Percentiles rank a stretch among this genome's conserved stretches.
Evolutionary conservation across 192 early-diverging fungal species (phyloP).

Genomic region (Podila epicladia): DNA sequence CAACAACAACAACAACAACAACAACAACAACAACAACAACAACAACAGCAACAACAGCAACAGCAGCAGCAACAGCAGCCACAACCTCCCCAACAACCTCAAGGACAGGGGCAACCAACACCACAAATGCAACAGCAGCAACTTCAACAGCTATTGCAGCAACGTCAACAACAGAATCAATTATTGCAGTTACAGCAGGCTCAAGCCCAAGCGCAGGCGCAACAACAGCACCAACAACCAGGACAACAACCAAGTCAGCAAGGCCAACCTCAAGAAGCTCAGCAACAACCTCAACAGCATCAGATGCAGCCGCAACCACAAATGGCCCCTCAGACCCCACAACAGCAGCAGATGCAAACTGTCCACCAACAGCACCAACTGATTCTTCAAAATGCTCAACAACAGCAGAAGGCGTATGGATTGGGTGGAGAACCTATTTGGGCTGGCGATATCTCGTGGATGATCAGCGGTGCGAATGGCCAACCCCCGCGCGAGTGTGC

Average conservation of each 20-base stretch:
- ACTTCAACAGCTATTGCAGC: slow-evolving; percentile 17
- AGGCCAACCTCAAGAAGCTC: background rate
- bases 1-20: no score
- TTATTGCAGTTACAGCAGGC: slow-evolving; percentile 1
- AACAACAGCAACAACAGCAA: background rate
- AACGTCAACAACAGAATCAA: slow-evolving; percentile 7
- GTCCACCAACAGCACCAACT: slow-evolving; percentile 29
- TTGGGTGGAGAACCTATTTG: slow-evolving; percentile 34
- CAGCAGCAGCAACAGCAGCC: slow-evolving; percentile 9
- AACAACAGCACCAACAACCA: slow-evolving; percentile 18
- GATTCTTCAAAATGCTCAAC: slow-evolving; percentile 24
- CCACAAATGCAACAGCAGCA: slow-evolving; percentile 18
- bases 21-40: background rate
- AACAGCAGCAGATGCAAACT: slow-evolving; percentile 2
- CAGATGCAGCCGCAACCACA: slow-evolving; percentile 11
- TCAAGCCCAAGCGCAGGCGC: slow-evolving; percentile 10
- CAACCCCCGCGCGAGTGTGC: slow-evolving; percentile 25
- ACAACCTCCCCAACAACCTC: slow-evolving; percentile 11
- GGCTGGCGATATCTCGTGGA: slow-evolving; percentile 47
- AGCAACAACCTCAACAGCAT: background rate
- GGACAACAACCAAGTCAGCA: background rate
- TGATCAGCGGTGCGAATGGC: slow-evolving; percentile 3
- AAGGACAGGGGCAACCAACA: slow-evolving; percentile 1
- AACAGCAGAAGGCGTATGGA: slow-evolving; percentile 24
- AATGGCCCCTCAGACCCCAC: slow-evolving; percentile 5